Evolutionary conservation across 768 basidiomycete genomes (phyloP), one percentile per base, ranked within the genome.

Genomic region (Mycena galericulata): DNA sequence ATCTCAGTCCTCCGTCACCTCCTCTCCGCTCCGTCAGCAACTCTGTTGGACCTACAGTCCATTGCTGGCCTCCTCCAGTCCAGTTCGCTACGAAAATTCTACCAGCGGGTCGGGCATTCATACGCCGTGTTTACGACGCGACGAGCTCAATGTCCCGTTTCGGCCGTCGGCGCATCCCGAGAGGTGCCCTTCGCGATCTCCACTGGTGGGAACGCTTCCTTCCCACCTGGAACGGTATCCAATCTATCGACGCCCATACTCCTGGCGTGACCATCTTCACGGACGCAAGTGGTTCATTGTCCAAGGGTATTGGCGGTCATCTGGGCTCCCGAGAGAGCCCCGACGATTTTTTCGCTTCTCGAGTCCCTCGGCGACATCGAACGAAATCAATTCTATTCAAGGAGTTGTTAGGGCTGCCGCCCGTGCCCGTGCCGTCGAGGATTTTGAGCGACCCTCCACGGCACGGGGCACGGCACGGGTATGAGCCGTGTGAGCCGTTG

Each of bases 241-340:
- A 62, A n/a, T 34, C 47, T 6, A 2, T 51, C 20, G 40, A 40
- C 7, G 50, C 51, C 14, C 41, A 41, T 51, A 24, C 7, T 14
- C 61, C 61, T 24, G 61, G 61, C n/a, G 30, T 51, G 17, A 51
- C 50, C 4, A 51, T 51, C 12, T 51, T 51, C 30, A 34, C 50
- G 29, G 61, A 62, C 20, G 40, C 61, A 4, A 62, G 61, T 34
- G 61, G 61, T 53, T 62, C 61, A 10, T 61, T 47, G 1, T 50
- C 59, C 1, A 61, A 61, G 59, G 59, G 59, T 24, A 50, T 61
- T n/a, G 59, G 59, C 34, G 59, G 59, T 24, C 59, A 61, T 41
- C 59, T 61, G 1, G 59, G 59, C 36, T 40, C 59, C 59, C 59
- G 59, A 22, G 59, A 61, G 59, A 34, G 15, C 15, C 57, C 57